Evolutionary conservation across 2,329 filamentous ascomycete genomes (phyloP).

Genomic region (Lachnellula hyalina): DNA sequence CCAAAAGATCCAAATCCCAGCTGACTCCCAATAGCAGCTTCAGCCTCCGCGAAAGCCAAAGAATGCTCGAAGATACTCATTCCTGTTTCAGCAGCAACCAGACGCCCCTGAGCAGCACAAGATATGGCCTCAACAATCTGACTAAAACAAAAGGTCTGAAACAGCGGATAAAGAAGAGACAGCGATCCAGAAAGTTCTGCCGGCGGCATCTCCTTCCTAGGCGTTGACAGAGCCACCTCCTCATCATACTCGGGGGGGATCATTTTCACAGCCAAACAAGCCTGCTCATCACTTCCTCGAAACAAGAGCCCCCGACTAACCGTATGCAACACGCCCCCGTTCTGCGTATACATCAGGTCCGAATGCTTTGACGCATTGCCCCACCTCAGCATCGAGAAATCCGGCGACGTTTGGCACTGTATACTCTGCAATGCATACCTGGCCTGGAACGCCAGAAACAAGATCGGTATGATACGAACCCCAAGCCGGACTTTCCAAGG

Average conservation of each 20-base stretch:
- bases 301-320: constrained; percentile 68
- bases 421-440: constrained; percentile 72
- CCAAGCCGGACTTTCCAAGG: constrained; percentile 66
- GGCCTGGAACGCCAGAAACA: constrained; percentile 65
- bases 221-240: constrained; percentile 21
- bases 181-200: constrained; percentile 59
- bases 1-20: constrained; percentile 61
- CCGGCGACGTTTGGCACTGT: constrained; percentile 80
- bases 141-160: constrained; percentile 63
- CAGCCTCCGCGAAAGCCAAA: constrained; percentile 90
- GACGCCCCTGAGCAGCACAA: constrained; percentile 80
- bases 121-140: constrained; percentile 87
- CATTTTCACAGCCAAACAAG: constrained; percentile 74
- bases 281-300: constrained; percentile 66
- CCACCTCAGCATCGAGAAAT: constrained; percentile 66
- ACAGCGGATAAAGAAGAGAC: constrained; percentile 69
- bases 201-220: constrained; percentile 5
- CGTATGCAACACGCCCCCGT: constrained; percentile 65
- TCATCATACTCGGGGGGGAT: constrained; percentile 46
- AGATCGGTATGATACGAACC: constrained; percentile 65
- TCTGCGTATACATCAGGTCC: constrained; percentile 63
- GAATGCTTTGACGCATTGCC: constrained; percentile 60
- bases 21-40: constrained; percentile 77
- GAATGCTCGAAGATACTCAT: constrained; percentile 98
- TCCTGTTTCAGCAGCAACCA: constrained; percentile 77